Evolutionary conservation across 2,329 filamentous ascomycete genomes (phyloP).

Genomic region (Colletotrichum simmondsii): DNA sequence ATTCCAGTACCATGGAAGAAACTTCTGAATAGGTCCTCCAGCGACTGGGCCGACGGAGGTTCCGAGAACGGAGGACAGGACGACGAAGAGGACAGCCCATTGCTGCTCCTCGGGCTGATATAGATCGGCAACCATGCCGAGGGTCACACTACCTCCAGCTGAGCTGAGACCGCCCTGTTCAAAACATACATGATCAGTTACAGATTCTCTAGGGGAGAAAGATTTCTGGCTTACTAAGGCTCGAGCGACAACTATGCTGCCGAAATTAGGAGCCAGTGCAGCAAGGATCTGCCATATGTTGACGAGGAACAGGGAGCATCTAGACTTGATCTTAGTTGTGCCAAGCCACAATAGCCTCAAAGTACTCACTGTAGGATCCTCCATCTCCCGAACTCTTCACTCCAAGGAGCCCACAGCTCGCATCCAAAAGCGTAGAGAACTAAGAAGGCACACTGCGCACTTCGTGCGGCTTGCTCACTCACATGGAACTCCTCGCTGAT

Average conservation of each 20-base stretch:
- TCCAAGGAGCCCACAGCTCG: slow-evolving; percentile 65
- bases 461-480: slow-evolving; percentile 56
- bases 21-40: slow-evolving; percentile 62
- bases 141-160: slow-evolving; percentile 72
- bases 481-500: slow-evolving; percentile 57
- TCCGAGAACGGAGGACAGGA: slow-evolving; percentile 65
- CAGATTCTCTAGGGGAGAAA: too few relatives aligned
- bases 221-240: slow-evolving; percentile 34
- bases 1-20: slow-evolving; percentile 66
- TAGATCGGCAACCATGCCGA: slow-evolving; percentile 74
- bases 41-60: slow-evolving; percentile 65
- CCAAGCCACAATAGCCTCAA: accelerated
- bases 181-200: background rate
- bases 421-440: slow-evolving; percentile 62
- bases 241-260: slow-evolving; percentile 54
- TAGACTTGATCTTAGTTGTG: background rate
- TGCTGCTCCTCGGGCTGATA: slow-evolving; percentile 67
- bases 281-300: slow-evolving; percentile 64
- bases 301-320: slow-evolving; percentile 54
- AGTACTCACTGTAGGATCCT: slow-evolving; percentile 58
- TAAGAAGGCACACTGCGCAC: slow-evolving; percentile 60
- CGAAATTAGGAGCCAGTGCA: slow-evolving; percentile 53
- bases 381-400: slow-evolving; percentile 64
- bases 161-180: slow-evolving; percentile 67
- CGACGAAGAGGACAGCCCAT: slow-evolving; percentile 69